Evolutionary conservation across 805 yeast genomes (phyloP).

Genomic region (Saccharomycopsis sp.): DNA sequence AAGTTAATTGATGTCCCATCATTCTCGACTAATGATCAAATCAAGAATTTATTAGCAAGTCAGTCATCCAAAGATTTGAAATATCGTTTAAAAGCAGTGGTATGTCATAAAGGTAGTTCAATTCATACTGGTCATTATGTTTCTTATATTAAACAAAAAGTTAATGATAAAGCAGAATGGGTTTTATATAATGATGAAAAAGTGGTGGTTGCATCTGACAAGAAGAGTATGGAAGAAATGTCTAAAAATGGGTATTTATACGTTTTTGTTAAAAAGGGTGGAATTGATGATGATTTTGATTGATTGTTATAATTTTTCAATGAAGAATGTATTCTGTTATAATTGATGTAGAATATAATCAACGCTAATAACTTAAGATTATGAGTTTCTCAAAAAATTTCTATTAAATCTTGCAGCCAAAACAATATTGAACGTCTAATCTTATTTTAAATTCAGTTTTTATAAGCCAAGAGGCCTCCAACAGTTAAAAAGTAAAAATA

Average conservation of each 20-base stretch:
- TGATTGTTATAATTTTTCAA: too few species aligned
- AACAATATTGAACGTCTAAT: too few species aligned
- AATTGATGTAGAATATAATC: too few species aligned
- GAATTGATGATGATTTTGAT: constrained; percentile 2
- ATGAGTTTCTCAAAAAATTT: too few species aligned
- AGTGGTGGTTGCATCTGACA: constrained; percentile 47
- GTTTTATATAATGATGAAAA: constrained; percentile 83
- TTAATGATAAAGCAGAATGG: constrained; percentile 42
- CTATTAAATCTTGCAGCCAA: too few species aligned
- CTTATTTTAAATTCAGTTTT: too few species aligned
- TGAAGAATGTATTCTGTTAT: too few species aligned
- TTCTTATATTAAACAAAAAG: constrained; percentile 47
- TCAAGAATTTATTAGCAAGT: too few species aligned
- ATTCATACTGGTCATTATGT: constrained; percentile 93
- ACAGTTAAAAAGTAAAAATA: too few species aligned
- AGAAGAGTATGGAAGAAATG: constrained; percentile 24
- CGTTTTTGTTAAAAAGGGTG: constrained; percentile 23
- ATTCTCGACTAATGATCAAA: constrained; percentile 2
- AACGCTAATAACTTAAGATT: too few species aligned
- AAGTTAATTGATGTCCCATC: constrained; percentile 10
- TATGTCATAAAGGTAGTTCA: constrained; percentile 85
- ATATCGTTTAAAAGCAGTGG: constrained; percentile 49
- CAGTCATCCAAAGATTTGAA: constrained; percentile 23
- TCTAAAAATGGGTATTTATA: constrained; percentile 38
- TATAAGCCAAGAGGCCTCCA: too few species aligned